Evolutionary conservation across 495 filamentous ascomycete species (phyloP), one percentile per base, ranked within the genome.

Genomic region (Chlorociboria aeruginascens): DNA sequence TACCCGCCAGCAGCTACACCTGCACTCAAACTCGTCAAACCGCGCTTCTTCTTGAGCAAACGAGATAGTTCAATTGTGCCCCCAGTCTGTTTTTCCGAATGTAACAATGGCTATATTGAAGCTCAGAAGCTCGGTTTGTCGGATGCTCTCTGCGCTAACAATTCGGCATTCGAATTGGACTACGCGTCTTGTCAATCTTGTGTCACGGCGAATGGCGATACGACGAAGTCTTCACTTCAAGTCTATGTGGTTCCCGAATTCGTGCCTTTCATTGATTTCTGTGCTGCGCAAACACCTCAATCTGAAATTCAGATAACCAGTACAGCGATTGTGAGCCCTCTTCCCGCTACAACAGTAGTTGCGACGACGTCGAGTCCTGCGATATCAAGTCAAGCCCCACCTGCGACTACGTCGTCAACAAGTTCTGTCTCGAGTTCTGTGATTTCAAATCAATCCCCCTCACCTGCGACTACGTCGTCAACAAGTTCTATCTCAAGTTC

Each of bases 61-160:
- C 67, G 69, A 20, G 65, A 63, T 12, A 51, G 51, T 1, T 55
- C 64, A 8, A 54, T 63, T 7, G 51, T 66, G 9, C 71, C 75
- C 6, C 7, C 64, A 9, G 32, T 61, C 2, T 84, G 80, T 59
- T 82, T 61, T 53, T 63, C 62, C n/a, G 39, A 57, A 6, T 84
- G 80, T 58, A 73, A 76, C 45, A 66, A 67, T 34, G 69, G 67
- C 10, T 63, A 49, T 14, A 16, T 68, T 0, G 76, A 77, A 47
- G 72, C 65, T 0, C 63, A 76, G 43, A 16, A 32, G 0, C 45
- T 65, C 7, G 79, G 78, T 10, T 46, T 43, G 1, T 32, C 48
- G 0, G 32, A 64, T 0, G 52, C 40, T 0, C 61, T 83, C 3
- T 83, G 79, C 59, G 59, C 43, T 0, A 7, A 32, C 0, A 56